Evolutionary conservation across 768 basidiomycete genomes (phyloP), one percentile per base, ranked within the genome.

Genomic region (Mycena kentingensis): DNA sequence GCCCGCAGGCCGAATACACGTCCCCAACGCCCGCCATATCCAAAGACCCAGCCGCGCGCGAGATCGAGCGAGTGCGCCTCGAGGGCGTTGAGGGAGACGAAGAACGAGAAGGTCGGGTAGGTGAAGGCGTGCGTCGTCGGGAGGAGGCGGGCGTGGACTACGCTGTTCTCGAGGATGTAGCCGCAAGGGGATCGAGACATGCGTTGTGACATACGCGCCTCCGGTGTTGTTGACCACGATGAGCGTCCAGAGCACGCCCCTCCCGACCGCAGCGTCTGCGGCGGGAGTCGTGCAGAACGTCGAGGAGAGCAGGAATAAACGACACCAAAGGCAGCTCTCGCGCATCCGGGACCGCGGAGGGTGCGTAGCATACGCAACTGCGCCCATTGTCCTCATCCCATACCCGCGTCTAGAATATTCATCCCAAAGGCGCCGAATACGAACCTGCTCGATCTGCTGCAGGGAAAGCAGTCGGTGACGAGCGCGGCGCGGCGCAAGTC

Each of bases 261-360:
- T 54, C 2, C 49, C 37, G 22, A 38, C 49, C 10, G 22, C 22
- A 24, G 7, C 41, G 7, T 3, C 43, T 26, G 15, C 60, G 57
- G 21, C 45, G 29, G 19, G 51, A 32, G 19, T 50, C 47, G 8
- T 50, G 54, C 6, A 49, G 12, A 62, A 76, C 42, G 79, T 81
- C 13, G 78, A 83, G 45, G 83, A 82, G 46, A 88, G 87, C 62
- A 75, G 83, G 26, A 77, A 78, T 0, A 70, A 83, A 42, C 80
- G 87, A 37, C 63, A 81, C 15, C 76, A 85, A 62, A 77, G 85
- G 35, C 83, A 82, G 54, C 81, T 87, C 58, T 75, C 84, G 28
- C 74, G 86, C 22, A 84, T 86, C 66, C 78, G 87, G 47, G 84
- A 87, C 67, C 78, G 84, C 48, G 84, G 84, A 52, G 83, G 84